These are phyloP conservation scores for Microcos paniculata DNA, from an alignment of 345 rosid genomes.

Conservation along the genomic window DNA sequence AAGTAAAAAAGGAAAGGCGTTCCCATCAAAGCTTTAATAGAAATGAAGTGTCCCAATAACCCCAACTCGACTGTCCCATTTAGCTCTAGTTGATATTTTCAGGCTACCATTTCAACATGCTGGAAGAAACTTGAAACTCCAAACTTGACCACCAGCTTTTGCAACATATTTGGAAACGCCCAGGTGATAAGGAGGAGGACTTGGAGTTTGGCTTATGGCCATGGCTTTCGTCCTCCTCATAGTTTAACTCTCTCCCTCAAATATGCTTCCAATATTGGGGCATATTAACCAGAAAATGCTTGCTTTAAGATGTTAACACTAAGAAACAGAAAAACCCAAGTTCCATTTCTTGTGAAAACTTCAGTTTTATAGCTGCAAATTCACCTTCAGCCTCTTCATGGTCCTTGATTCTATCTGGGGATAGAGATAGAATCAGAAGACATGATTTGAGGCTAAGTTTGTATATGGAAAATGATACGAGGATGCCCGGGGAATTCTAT, in stretches of 20 bases:
- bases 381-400: background rate
- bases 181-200: background rate
- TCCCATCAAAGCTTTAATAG: background rate
- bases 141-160: background rate
- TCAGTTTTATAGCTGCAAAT: too few species aligned
- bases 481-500: background rate
- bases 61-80: background rate
- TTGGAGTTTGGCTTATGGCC: background rate
- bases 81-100: background rate
- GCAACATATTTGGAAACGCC: background rate
- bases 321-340: background rate
- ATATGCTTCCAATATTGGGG: constrained; percentile 29
- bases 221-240: background rate
- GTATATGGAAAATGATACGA: background rate
- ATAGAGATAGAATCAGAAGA: background rate
- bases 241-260: constrained; percentile 24
- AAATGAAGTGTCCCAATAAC: background rate
- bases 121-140: background rate
- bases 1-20: background rate
- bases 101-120: background rate
- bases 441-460: background rate
- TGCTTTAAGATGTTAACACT: background rate
- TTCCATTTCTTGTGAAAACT: constrained; percentile 1
- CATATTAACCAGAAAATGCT: constrained; percentile 5
- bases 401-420: background rate